Evolutionary conservation across 306 rosid genomes (phyloP), one percentile per base, ranked within the genome.

Genomic region (Mucuna pruriens): DNA sequence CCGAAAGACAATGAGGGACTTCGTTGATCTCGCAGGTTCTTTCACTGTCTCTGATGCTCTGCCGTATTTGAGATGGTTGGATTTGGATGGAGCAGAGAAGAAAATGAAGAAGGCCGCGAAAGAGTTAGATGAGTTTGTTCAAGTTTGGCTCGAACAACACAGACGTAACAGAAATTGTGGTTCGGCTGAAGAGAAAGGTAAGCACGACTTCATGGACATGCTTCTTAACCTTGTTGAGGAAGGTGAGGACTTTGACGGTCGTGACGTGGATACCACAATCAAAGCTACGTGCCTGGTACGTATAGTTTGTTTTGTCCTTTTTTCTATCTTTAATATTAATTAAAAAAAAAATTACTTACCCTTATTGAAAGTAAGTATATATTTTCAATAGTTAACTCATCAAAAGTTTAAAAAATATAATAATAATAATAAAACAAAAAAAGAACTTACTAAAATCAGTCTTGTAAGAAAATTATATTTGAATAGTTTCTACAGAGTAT

Each of bases 61-160:
- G 49, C 87, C 90, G 3, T 87, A 6, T 66, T 29, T 87, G 48
- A 73, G 87, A 77, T 87, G 90, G 87, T 46, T 87, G 69, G 87
- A 84, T 69, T 52, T 87, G 71, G 90, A 74, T 1, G 90, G 90
- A 0, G 5, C 11, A 36, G 81, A 82, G 65, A 78, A 82, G 70
- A 49, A 58, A 3, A 85, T 85, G 88, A 81, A 81, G 65, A 77
- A 62, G 20, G 68, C 63, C 0, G 82, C 82, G 0, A 84, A 68
- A 20, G 82, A 77, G 38, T 52, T 87, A 2, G 90, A 84, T 17
- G 51, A 34, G 0, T 42, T 73, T 3, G 8, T 16, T 31, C 19
- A 11, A 1, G 39, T 31, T 5, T 84, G 82, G 80, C 16, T 87
- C 0, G 64, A 29, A 29, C 2, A 87, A 34, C 90, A 87, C 22